Evolutionary conservation across 495 filamentous ascomycete genomes (phyloP), one percentile per base, ranked within the genome.

Genomic region (Penicillium paradoxum): DNA sequence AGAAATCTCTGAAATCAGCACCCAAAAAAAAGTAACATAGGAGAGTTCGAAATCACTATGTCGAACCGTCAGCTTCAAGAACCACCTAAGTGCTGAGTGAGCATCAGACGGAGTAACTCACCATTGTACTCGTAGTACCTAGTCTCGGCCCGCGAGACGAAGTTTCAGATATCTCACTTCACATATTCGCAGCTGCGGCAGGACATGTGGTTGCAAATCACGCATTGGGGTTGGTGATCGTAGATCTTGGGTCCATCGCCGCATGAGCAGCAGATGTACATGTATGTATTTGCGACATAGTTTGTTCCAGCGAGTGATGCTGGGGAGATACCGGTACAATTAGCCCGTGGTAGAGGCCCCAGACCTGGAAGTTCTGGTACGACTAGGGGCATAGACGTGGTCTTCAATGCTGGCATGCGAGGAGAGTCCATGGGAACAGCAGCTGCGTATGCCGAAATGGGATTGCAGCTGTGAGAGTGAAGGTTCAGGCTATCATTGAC

Each of bases 181-280:
- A 68, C 59, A 41, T 56, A 45, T 10, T 17, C 24, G 66, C 73
- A 76, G 17, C 1, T 3, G 0, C 4, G 0, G 58, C 73, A 76
- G 21, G 56, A 58, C 7, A 8, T 17, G 21, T 76, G 73, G 8
- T 59, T 0, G 58, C 73, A 76, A 3, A 27, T 36, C 1, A 71
- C 57, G 45, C 73, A 76, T 6, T 17, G 15, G 0, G 67, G 63
- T 50, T 76, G 67, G 25, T 44, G 15, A n/a, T 67, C 49, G 54
- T 55, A 75, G 18, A 72, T 48, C 45, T 76, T 75, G 0, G 73
- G 73, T 0, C 73, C 73, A 24, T 76, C 73, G 0, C 52, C 14
- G 53, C 73, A 76, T 1, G 52, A 2, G 60, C 73, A 76, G 62
- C 73, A 76, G 45, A 70, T 60, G 44, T 69, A 76, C 55, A 71